phyloP scores from a whole-genome alignment of 192 early-diverging fungal genomes.

The Entomortierella chlamydospora region DNA sequence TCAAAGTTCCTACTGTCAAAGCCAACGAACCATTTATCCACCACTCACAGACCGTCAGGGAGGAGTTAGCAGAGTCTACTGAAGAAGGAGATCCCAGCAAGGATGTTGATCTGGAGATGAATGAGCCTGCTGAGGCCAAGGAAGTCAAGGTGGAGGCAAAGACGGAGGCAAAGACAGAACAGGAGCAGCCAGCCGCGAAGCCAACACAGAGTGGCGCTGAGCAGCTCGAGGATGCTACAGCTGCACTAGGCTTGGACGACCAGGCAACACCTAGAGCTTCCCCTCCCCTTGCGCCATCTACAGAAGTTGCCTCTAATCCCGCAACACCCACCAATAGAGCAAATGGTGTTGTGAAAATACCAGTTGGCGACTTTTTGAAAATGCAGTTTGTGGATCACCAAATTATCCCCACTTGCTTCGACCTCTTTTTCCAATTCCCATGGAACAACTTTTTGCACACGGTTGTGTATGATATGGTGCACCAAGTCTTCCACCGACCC shows the following conservation, averaged over 20 bases:
- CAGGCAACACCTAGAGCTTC: conserved; percentile 30
- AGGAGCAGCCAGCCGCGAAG: no score
- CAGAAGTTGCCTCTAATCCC: conserved; percentile 53
- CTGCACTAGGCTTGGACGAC: conserved; percentile 19
- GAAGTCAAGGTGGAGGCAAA: background rate
- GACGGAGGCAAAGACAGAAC: background rate
- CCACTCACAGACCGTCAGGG: conserved; percentile 22
- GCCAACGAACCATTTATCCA: conserved; percentile 10
- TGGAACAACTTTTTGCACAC: conserved; percentile 99
- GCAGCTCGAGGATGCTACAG: conserved; percentile 13
- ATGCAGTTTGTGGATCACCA: conserved; percentile 72
- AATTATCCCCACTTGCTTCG: conserved; percentile 73
- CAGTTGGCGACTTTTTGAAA: conserved; percentile 82
- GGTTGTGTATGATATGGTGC: conserved; percentile 98
- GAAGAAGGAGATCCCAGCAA: background rate
- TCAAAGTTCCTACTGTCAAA: conserved; percentile 29
- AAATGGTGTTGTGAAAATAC: conserved; percentile 47
- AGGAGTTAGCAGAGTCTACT: conserved; percentile 2
- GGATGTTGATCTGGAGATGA: conserved; percentile 7
- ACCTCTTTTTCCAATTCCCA: conserved; percentile 93
- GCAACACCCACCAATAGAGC: background rate
- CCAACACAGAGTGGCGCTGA: conserved; percentile 1
- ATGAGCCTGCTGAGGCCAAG: background rate
- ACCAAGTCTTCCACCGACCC: conserved; percentile 96
- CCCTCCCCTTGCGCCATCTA: conserved; percentile 12